These are phyloP conservation scores for Candida fluviatilis DNA, from an alignment of 805 yeast genomes.

Conservation along the genomic window DNA sequence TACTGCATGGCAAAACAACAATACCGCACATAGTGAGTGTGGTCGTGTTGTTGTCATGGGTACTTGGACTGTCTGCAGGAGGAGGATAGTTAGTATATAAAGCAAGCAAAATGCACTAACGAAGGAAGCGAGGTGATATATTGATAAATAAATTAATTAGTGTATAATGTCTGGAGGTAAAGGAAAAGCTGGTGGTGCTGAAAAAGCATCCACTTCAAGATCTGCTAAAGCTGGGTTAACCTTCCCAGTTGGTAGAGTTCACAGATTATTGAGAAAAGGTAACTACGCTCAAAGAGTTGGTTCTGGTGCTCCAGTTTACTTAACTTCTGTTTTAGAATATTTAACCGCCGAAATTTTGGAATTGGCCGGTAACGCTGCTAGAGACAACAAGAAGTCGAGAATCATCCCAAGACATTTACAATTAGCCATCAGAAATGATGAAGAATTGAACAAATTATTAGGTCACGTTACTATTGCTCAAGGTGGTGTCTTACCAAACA, in stretches of 20 bases:
- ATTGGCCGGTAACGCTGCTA: slow-evolving; percentile 98
- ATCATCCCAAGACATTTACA: slow-evolving; percentile 98
- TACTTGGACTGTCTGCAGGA: not conserved
- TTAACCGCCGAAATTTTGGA: slow-evolving; percentile 97
- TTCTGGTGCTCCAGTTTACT: slow-evolving; percentile 98
- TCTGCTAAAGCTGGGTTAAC: slow-evolving; percentile 98
- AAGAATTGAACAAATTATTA: slow-evolving; percentile 92
- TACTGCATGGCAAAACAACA: too few species aligned
- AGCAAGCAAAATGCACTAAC: not conserved
- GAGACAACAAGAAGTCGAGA: slow-evolving; percentile 99
- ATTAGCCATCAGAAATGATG: slow-evolving; percentile 98
- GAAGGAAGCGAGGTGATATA: not conserved
- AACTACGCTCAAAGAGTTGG: slow-evolving; percentile 98
- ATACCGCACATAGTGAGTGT: not conserved
- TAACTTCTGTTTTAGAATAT: slow-evolving; percentile 95
- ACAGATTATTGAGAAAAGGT: slow-evolving; percentile 93
- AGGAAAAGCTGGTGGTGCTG: slow-evolving; percentile 92
- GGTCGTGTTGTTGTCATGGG: not conserved
- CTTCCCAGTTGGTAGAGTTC: slow-evolving; percentile 99
- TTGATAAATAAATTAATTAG: not conserved
- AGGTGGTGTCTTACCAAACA: slow-evolving; percentile 99
- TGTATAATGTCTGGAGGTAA: slow-evolving; percentile 73
- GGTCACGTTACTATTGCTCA: slow-evolving; percentile 94
- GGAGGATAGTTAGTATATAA: not conserved
- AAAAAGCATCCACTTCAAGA: slow-evolving; percentile 96